phyloP scores from a whole-genome alignment of 225 moss, liverwort and hornwort species.

The Climacium dendroides region DNA sequence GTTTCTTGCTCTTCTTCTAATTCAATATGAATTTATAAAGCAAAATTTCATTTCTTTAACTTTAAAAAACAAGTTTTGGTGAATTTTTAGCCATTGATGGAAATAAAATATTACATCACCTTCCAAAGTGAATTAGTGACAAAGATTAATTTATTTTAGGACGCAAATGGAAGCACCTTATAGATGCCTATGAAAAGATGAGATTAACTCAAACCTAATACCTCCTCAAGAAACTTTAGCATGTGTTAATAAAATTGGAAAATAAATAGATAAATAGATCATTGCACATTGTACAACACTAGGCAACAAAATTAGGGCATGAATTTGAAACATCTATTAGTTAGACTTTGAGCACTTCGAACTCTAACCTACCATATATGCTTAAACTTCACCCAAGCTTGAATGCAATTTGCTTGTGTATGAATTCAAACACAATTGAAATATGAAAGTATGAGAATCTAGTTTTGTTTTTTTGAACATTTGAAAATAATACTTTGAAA shows the following conservation, averaged over 20 bases:
- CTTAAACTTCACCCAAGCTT: too few relatives aligned
- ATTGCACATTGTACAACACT: neutral
- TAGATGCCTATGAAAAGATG: neutral
- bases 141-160: too few relatives aligned
- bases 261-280: neutral
- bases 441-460: fast-evolving
- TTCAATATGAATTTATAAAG: neutral
- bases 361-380: fast-evolving
- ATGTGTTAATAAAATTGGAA: fast-evolving
- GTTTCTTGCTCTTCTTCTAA: neutral
- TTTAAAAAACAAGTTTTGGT: fast-evolving
- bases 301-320: neutral
- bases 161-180: neutral
- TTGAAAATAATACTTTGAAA: neutral
- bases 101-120: neutral
- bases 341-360: neutral
- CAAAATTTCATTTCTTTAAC: neutral
- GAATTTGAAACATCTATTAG: fast-evolving
- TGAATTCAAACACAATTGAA: neutral
- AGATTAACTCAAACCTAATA: neutral
- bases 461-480: neutral
- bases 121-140: neutral
- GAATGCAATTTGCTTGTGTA: neutral
- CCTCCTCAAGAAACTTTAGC: fast-evolving
- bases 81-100: neutral